phyloP scores from a whole-genome alignment of 2,329 filamentous ascomycete genomes.

The Aspergillus calidoustus region DNA sequence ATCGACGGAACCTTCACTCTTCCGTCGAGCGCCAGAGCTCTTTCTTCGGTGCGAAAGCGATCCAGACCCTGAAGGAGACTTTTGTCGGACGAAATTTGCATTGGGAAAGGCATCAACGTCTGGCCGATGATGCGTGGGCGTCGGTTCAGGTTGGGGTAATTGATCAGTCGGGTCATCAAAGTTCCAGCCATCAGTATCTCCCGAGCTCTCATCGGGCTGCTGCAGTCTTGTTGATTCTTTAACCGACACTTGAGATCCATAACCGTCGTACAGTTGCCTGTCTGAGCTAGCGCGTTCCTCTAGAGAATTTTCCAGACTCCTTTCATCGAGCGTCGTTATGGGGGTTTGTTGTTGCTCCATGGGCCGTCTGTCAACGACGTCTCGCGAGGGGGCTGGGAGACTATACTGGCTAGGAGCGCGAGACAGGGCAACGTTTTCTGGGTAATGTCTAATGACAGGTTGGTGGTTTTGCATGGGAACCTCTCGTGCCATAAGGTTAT shows the following conservation, averaged over 20 bases:
- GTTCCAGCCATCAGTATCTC: constrained; percentile 81
- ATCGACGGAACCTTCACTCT: constrained; percentile 68
- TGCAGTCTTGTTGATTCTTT: constrained; percentile 51
- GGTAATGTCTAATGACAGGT: constrained; percentile 56
- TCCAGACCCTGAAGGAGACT: constrained; percentile 73
- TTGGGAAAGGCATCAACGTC: constrained; percentile 88
- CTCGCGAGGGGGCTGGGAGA: constrained; percentile 44
- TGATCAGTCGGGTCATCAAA: constrained; percentile 78
- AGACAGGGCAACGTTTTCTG: constrained; percentile 45
- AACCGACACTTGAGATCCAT: constrained; percentile 56
- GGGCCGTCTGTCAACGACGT: constrained; percentile 46
- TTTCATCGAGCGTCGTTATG: constrained; percentile 59
- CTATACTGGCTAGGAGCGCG: constrained; percentile 50
- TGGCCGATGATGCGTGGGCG: constrained; percentile 66
- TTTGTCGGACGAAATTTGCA: constrained; percentile 75
- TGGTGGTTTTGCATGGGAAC: constrained; percentile 64
- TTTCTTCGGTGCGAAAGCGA: constrained; percentile 76
- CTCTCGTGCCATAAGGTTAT: constrained; percentile 54
- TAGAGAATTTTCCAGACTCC: constrained; percentile 49
- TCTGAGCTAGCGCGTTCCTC: constrained; percentile 64
- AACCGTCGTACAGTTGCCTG: constrained; percentile 63
- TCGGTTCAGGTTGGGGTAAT: constrained; percentile 45
- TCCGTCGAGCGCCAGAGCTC: constrained; percentile 73
- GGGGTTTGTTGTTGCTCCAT: constrained; percentile 52
- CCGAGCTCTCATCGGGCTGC: constrained; percentile 53